Percentiles rank a stretch among this genome's conserved stretches.
phyloP scores from a whole-genome alignment of 192 early-diverging fungal species.

The Umbelopsis vinacea region DNA sequence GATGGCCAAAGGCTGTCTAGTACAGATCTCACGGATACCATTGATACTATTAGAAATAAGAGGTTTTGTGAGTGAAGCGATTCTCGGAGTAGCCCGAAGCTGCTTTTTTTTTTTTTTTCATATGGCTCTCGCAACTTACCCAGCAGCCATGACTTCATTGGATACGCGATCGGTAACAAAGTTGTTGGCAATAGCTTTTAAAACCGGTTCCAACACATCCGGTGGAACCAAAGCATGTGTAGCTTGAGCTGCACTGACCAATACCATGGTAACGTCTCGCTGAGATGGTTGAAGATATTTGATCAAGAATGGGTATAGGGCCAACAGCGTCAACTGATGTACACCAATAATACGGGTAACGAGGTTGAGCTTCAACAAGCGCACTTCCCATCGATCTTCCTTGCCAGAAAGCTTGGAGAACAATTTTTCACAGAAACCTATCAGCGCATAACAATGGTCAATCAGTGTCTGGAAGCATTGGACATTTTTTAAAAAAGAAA shows the following conservation, averaged over 20 bases:
- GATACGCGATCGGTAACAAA: slow-evolving; percentile 94
- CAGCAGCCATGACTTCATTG: slow-evolving; percentile 94
- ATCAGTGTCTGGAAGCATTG: no score
- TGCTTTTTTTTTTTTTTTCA: no score
- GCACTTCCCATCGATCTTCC: slow-evolving; percentile 88
- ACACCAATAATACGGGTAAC: slow-evolving; percentile 93
- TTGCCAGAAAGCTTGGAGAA: slow-evolving; percentile 79
- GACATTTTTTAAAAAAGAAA: slow-evolving; percentile 8
- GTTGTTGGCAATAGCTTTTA: slow-evolving; percentile 94
- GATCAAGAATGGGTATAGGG: slow-evolving; percentile 93
- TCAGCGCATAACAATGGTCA: no score
- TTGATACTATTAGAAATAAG: slow-evolving; percentile 54
- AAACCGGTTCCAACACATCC: slow-evolving; percentile 83
- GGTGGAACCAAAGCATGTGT: slow-evolving; percentile 94
- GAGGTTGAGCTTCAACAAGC: slow-evolving; percentile 91
- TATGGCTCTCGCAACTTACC: slow-evolving; percentile 35
- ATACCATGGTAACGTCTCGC: slow-evolving; percentile 88
- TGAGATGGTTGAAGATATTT: slow-evolving; percentile 97
- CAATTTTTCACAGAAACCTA: slow-evolving; percentile 94
- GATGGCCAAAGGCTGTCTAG: slow-evolving; percentile 92
- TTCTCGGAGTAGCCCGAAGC: no score
- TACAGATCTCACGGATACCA: slow-evolving; percentile 85
- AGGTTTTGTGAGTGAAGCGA: slow-evolving; percentile 6
- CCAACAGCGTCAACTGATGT: slow-evolving; percentile 89
- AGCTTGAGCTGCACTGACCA: slow-evolving; percentile 91